A percentile compares a stretch with the other conserved stretches of the same genome.
These are phyloP conservation scores for Syzygium grande DNA, from an alignment of 345 rosid genomes.

Conservation along the genomic window DNA sequence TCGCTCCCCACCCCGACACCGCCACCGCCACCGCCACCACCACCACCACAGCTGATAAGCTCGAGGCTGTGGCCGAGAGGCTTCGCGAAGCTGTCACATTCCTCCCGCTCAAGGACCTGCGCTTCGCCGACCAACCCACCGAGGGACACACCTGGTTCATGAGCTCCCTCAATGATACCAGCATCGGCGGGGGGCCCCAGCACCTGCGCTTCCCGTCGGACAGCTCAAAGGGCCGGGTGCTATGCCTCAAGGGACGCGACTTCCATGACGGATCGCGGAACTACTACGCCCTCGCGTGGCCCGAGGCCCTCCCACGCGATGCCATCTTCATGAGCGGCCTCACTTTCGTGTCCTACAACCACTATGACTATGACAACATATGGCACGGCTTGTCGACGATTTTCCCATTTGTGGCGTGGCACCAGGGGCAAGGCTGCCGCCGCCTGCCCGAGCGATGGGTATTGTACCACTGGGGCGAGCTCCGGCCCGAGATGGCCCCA, in stretches of 20 bases:
- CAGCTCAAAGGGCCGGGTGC: conserved; percentile 34
- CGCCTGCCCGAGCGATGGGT: conserved; percentile 44
- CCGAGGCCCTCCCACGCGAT: conserved; percentile 40
- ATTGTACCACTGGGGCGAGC: conserved; percentile 67
- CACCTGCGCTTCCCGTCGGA: conserved; percentile 56
- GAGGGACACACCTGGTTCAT: conserved; percentile 42
- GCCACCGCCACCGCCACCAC: no score
- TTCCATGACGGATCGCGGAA: conserved; percentile 66
- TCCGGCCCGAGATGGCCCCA: conserved; percentile 35
- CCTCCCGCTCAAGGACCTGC: conserved; percentile 34
- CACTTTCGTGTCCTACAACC: conserved; percentile 68
- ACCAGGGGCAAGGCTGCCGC: conserved; percentile 24
- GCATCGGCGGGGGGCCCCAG: conserved; percentile 43
- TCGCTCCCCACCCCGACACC: not conserved
- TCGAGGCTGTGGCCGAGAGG: conserved; percentile 5
- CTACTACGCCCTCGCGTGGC: conserved; percentile 63
- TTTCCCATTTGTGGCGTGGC: conserved; percentile 63
- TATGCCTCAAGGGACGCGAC: conserved; percentile 61
- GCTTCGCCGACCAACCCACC: conserved; percentile 19
- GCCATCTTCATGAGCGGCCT: conserved; percentile 44
- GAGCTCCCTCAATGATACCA: conserved; percentile 55
- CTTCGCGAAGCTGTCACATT: conserved; percentile 28
- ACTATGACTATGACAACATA: conserved; percentile 50
- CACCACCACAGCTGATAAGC: not conserved
- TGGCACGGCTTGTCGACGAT: conserved; percentile 65